A percentile compares a stretch with the other conserved stretches of the same genome.
These are phyloP conservation scores for Aspergillus felis DNA, from an alignment of 2,329 filamentous ascomycete species.

Conservation along the genomic window DNA sequence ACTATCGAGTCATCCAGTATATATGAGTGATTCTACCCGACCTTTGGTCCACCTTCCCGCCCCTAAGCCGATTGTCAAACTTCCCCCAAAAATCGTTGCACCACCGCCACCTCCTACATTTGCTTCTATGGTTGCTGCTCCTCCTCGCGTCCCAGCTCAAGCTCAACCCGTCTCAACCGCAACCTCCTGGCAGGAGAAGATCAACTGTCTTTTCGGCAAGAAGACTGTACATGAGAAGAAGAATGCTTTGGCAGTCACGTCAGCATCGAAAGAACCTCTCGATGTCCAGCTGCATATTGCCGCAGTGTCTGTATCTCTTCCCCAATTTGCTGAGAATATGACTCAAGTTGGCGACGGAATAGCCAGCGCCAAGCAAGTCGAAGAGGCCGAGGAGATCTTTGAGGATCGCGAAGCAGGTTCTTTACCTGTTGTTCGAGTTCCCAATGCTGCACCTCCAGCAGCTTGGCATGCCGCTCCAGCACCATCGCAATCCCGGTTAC, in stretches of 20 bases:
- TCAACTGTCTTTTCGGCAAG: slow-evolving; percentile 74
- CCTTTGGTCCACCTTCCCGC: slow-evolving; percentile 57
- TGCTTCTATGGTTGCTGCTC: slow-evolving; percentile 41
- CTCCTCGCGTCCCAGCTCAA: slow-evolving; percentile 26
- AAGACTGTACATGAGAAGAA: slow-evolving; percentile 49
- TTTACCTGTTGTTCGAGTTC: slow-evolving; percentile 66
- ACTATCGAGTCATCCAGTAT: slow-evolving; percentile 53
- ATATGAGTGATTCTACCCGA: slow-evolving; percentile 46
- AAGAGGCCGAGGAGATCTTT: slow-evolving; percentile 75
- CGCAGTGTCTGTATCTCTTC: slow-evolving; percentile 69
- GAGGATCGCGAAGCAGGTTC: slow-evolving; percentile 78
- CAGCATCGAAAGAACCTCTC: slow-evolving; percentile 63
- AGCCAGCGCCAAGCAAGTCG: slow-evolving; percentile 63
- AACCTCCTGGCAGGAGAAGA: slow-evolving; percentile 71
- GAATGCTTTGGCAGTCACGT: slow-evolving; percentile 57
- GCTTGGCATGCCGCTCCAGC: slow-evolving; percentile 58
- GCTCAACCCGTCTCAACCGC: slow-evolving; percentile 44
- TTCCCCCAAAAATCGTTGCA: slow-evolving; percentile 60
- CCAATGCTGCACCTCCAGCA: slow-evolving; percentile 57
- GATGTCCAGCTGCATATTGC: slow-evolving; percentile 52
- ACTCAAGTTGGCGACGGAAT: slow-evolving; percentile 42
- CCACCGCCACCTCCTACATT: slow-evolving; percentile 45
- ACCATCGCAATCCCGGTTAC: slow-evolving; percentile 30
- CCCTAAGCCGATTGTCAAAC: slow-evolving; percentile 70
- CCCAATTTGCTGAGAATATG: slow-evolving; percentile 38